Conservation (phyloP, 192 early-diverging fungal species). For the Coemansia sp. region DNA sequence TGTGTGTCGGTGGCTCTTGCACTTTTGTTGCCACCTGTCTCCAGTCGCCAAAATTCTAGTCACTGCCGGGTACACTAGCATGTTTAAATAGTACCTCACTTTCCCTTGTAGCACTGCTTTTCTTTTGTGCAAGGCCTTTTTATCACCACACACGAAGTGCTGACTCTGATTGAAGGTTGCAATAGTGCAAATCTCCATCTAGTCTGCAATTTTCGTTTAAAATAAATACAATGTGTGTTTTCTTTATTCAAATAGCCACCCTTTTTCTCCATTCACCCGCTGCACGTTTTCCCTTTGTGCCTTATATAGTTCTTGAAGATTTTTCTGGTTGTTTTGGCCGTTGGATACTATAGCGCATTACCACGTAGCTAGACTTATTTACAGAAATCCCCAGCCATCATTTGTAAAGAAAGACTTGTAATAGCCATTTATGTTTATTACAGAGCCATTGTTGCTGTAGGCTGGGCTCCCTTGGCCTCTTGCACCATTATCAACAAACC, state of each 20-base stretch:
- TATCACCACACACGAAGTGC: too few species aligned
- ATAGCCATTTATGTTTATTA: not conserved
- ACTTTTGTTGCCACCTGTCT: too few species aligned
- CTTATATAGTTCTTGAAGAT: not conserved
- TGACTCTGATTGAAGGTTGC: not conserved
- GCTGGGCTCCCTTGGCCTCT: not conserved
- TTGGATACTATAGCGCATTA: not conserved
- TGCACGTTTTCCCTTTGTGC: not conserved
- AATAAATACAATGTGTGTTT: not conserved
- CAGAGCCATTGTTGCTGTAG: not conserved
- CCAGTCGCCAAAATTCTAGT: too few species aligned
- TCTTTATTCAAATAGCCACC: not conserved
- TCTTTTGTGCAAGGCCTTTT: too few species aligned
- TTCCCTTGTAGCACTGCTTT: too few species aligned
- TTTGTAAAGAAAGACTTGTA: not conserved
- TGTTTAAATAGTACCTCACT: too few species aligned
- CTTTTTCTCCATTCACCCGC: not conserved
- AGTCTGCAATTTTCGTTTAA: not conserved
- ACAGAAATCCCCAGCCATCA: not conserved
- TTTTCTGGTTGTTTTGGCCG: not conserved
- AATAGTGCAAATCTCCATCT: not conserved
- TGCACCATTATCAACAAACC: not conserved
- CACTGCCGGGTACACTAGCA: too few species aligned
- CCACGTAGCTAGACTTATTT: not conserved
- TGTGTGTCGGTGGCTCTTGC: too few species aligned